Evolutionary conservation across 2,329 filamentous ascomycete species (phyloP).

Genomic region (Camillea tinctor): DNA sequence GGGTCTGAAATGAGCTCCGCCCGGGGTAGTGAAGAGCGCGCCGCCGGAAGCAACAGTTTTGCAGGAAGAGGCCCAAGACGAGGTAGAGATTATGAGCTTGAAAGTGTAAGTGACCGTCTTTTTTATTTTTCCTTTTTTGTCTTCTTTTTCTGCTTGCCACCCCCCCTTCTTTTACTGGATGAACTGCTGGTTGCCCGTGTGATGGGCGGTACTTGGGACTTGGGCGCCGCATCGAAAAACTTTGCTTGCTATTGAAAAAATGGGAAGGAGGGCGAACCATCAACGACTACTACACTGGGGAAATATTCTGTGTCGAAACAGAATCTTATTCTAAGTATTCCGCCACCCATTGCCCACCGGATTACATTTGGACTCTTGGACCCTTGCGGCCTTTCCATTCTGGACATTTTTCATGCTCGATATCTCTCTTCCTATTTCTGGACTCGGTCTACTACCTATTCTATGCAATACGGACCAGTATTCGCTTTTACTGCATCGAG

Average conservation of each 20-base stretch:
- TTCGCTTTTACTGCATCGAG: too few species aligned
- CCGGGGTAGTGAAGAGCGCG: slow-evolving; percentile 76
- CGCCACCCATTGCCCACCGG: not conserved
- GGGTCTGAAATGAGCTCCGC: slow-evolving; percentile 62
- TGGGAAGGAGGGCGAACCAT: not conserved
- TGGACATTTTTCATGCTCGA: not conserved
- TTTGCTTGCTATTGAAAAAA: not conserved
- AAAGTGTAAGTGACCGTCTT: slow-evolving; percentile 62
- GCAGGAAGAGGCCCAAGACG: slow-evolving; percentile 69
- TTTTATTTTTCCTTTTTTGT: slow-evolving; percentile 16
- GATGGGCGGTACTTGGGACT: not conserved
- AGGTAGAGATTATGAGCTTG: slow-evolving; percentile 77
- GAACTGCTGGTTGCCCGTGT: not conserved
- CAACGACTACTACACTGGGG: not conserved
- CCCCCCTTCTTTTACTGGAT: not conserved
- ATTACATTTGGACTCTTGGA: not conserved
- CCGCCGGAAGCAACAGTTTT: slow-evolving; percentile 57
- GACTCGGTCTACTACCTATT: not conserved
- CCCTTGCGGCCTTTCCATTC: not conserved
- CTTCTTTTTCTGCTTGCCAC: slow-evolving; percentile 7
- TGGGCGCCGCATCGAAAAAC: not conserved
- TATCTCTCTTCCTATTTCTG: too few species aligned
- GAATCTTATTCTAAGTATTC: not conserved
- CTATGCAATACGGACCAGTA: not conserved
- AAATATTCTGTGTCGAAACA: not conserved